Percentiles rank a stretch among this genome's conserved stretches.
Conservation (phyloP, 2,329 filamentous ascomycete species). For the Fusarium sp. region DNA sequence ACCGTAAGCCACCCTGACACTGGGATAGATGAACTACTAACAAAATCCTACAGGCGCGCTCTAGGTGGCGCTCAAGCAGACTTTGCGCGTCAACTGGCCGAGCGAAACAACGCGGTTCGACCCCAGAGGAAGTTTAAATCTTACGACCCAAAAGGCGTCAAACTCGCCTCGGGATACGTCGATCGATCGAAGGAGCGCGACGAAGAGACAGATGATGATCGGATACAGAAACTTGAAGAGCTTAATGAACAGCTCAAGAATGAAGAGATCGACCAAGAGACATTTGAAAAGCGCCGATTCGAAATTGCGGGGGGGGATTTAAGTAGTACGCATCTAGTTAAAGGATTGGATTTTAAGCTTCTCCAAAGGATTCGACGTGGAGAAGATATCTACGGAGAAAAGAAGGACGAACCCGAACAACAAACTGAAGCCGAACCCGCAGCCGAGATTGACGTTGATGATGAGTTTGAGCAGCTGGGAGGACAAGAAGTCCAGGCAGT, state of each 20-base stretch:
- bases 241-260: slow-evolving; percentile 85
- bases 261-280: slow-evolving; percentile 82
- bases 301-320: slow-evolving; percentile 87
- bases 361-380: slow-evolving; percentile 75
- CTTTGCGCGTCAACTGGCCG: slow-evolving; percentile 86
- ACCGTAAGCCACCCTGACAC: slow-evolving; percentile 68
- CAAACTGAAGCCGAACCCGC: slow-evolving; percentile 45
- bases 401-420: slow-evolving; percentile 42
- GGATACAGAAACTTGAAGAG: slow-evolving; percentile 76
- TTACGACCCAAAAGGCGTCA: slow-evolving; percentile 83
- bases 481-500: slow-evolving; percentile 65
- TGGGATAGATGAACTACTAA: slow-evolving; percentile 33
- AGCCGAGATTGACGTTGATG: slow-evolving; percentile 65
- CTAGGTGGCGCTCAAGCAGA: slow-evolving; percentile 68
- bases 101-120: slow-evolving; percentile 68
- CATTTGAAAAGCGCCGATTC: slow-evolving; percentile 78
- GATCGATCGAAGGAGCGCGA: slow-evolving; percentile 79
- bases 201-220: slow-evolving; percentile 63
- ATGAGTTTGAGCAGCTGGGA: slow-evolving; percentile 71
- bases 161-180: slow-evolving; percentile 81
- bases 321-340: slow-evolving; percentile 85
- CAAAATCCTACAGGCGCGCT: slow-evolving; percentile 65
- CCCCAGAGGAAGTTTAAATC: slow-evolving; percentile 80
- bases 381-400: slow-evolving; percentile 70
- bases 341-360: slow-evolving; percentile 89